These are phyloP conservation scores for Aureobasidium sp. DNA, from an alignment of 2,329 filamentous ascomycete genomes.

Conservation along the genomic window DNA sequence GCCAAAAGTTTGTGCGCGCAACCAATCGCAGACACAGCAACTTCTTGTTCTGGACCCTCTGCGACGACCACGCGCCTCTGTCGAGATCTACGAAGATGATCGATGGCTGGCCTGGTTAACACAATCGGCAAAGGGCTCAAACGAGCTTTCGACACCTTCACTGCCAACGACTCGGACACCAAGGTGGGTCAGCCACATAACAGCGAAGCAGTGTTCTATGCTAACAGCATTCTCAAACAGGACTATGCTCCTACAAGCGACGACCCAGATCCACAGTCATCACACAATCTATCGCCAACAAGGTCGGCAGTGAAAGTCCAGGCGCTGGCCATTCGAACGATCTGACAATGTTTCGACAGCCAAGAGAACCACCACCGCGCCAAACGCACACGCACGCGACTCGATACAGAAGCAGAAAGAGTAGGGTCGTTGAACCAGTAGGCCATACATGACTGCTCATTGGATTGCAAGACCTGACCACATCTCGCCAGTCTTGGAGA, in stretches of 20 bases:
- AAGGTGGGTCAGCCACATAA: neutral
- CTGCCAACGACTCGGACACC: conserved; percentile 2
- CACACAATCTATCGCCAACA: neutral
- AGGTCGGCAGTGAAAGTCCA: neutral
- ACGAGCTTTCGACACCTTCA: neutral
- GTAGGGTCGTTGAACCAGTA: neutral
- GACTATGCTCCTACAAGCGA: neutral
- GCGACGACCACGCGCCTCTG: neutral
- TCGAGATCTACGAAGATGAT: neutral
- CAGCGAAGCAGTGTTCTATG: neutral
- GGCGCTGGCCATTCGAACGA: neutral
- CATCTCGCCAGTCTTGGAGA: neutral
- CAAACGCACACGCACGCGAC: neutral
- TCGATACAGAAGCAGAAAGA: neutral
- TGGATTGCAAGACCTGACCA: neutral
- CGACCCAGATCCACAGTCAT: neutral
- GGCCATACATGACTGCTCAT: neutral
- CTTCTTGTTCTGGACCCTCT: neutral
- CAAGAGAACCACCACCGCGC: neutral
- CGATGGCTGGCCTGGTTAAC: neutral
- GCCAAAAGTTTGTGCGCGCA: conserved; percentile 11
- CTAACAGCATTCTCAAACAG: neutral
- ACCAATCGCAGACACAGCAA: conserved; percentile 3
- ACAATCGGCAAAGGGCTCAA: neutral
- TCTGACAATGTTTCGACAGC: conserved; percentile 4